Percentiles rank a stretch among this genome's conserved stretches.
Conservation (phyloP, 1,284 basidiomycete genomes). For the Leccinum variabile region DNA sequence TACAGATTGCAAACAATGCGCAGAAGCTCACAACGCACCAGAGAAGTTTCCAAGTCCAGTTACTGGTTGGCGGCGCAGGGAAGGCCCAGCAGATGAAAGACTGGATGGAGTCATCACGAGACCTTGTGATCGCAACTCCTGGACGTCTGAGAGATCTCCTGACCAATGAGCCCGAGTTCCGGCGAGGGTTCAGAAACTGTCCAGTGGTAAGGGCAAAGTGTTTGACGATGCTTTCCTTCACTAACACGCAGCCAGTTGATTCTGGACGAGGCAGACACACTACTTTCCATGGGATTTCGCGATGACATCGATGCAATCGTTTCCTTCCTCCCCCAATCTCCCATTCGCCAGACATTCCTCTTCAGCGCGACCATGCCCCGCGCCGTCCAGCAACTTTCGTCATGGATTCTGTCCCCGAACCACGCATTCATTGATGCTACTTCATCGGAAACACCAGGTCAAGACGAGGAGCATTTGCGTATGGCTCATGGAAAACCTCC, state of each 20-base stretch:
- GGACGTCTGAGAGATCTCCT: conserved; percentile 87
- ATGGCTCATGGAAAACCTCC: neutral
- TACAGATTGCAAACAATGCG: conserved; percentile 91
- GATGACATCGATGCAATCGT: conserved; percentile 84
- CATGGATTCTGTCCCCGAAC: conserved; percentile 49
- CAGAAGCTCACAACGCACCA: conserved; percentile 67
- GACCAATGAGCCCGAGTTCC: conserved; percentile 58
- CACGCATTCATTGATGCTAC: conserved; percentile 69
- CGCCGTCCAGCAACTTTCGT: conserved; percentile 63
- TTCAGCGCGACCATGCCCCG: conserved; percentile 88
- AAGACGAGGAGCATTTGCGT: conserved; percentile 18
- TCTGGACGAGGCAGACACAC: conserved; percentile 94
- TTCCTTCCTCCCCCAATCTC: conserved; percentile 61
- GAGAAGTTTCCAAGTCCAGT: conserved; percentile 65
- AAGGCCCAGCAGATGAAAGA: conserved; percentile 67
- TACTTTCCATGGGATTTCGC: conserved; percentile 96
- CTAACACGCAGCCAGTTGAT: conserved; percentile 59
- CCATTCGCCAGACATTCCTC: conserved; percentile 86
- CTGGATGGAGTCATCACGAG: conserved; percentile 66
- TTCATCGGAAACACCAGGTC: conserved; percentile 30
- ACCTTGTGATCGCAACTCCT: conserved; percentile 92
- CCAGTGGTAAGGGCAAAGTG: conserved; percentile 49
- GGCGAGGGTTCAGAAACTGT: conserved; percentile 52
- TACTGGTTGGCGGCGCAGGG: conserved; percentile 82
- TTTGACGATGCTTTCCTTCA: neutral